Percentiles rank a stretch among this genome's conserved stretches.
Conservation (phyloP, 2,329 filamentous ascomycete species). For the Cytospora schulzeri region DNA sequence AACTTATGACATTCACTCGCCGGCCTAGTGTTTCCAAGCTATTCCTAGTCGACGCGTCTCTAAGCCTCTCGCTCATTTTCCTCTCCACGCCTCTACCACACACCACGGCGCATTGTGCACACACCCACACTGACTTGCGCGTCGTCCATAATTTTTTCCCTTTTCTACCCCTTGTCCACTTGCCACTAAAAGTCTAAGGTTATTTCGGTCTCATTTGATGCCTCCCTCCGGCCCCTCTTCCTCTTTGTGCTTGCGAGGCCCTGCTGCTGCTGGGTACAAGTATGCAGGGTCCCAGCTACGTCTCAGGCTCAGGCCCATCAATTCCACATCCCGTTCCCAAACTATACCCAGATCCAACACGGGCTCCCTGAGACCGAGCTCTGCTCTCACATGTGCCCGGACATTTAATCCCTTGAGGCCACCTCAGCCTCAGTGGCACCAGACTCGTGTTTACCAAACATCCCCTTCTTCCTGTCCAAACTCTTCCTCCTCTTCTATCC, state of each 20-base stretch:
- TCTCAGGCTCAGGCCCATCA: conserved; percentile 11
- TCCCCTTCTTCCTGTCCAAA: conserved; percentile 31
- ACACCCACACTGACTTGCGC: conserved; percentile 19
- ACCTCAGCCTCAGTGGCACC: conserved; percentile 37
- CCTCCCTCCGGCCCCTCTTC: conserved; percentile 27
- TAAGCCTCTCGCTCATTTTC: conserved; percentile 6
- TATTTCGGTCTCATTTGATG: conserved; percentile 23
- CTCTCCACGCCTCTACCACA: neutral
- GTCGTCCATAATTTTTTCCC: conserved; percentile 14
- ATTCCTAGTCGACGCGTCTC: neutral
- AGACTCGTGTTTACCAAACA: conserved; percentile 36
- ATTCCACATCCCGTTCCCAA: conserved; percentile 11
- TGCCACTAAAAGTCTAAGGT: conserved; percentile 14
- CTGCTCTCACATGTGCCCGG: conserved; percentile 8
- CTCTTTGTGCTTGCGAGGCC: conserved; percentile 19
- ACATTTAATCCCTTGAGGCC: conserved; percentile 34
- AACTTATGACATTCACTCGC: neutral
- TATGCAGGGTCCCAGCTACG: conserved; percentile 22
- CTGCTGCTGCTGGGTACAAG: conserved; percentile 22
- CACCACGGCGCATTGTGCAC: conserved; percentile 21
- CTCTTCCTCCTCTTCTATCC: conserved; percentile 26
- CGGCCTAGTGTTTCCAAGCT: neutral
- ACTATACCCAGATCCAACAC: neutral
- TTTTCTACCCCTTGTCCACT: conserved; percentile 13
- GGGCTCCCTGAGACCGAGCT: conserved; percentile 5